These are phyloP conservation scores for Puccinia triticina DNA, from an alignment of 1,284 basidiomycete genomes.

Conservation along the genomic window DNA sequence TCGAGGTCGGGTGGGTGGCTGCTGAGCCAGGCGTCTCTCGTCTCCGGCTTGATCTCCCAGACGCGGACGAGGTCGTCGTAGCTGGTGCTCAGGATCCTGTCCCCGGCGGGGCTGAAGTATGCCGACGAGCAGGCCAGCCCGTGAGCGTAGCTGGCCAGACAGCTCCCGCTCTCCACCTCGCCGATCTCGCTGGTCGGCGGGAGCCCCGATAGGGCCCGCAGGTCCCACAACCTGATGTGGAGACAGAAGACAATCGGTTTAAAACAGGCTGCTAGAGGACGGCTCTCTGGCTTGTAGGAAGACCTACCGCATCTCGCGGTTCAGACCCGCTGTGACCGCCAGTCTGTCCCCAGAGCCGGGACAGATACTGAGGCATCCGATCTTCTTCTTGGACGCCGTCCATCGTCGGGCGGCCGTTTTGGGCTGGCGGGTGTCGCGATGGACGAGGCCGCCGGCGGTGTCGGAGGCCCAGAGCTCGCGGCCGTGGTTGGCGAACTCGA, in stretches of 20 bases:
- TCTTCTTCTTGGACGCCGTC: conserved; percentile 36
- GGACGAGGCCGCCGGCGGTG: conserved; percentile 40
- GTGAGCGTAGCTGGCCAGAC: conserved; percentile 34
- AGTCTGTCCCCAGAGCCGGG: conserved; percentile 28
- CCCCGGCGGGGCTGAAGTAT: conserved; percentile 15
- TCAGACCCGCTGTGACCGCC: conserved; percentile 46
- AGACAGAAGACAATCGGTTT: background rate
- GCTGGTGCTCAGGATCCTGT: conserved; percentile 42
- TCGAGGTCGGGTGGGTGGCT: background rate
- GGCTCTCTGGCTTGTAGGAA: background rate
- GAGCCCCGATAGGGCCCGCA: conserved; percentile 8
- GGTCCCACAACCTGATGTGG: conserved; percentile 37
- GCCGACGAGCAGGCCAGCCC: conserved; percentile 46
- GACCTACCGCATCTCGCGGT: conserved; percentile 46
- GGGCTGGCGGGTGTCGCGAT: conserved; percentile 33
- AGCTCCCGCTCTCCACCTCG: background rate
- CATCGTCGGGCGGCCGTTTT: conserved; percentile 33
- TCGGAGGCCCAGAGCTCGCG: conserved; percentile 36
- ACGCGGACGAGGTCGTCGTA: conserved; percentile 41
- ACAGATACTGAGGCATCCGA: conserved; percentile 45
- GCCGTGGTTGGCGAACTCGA: conserved; percentile 44
- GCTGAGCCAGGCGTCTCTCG: conserved; percentile 6
- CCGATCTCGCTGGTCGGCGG: background rate
- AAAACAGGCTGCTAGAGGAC: background rate
- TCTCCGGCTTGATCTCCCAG: conserved; percentile 27